Evolutionary conservation across 177 flowering plant genomes (phyloP).

Genomic region (Vitis hybrid): DNA sequence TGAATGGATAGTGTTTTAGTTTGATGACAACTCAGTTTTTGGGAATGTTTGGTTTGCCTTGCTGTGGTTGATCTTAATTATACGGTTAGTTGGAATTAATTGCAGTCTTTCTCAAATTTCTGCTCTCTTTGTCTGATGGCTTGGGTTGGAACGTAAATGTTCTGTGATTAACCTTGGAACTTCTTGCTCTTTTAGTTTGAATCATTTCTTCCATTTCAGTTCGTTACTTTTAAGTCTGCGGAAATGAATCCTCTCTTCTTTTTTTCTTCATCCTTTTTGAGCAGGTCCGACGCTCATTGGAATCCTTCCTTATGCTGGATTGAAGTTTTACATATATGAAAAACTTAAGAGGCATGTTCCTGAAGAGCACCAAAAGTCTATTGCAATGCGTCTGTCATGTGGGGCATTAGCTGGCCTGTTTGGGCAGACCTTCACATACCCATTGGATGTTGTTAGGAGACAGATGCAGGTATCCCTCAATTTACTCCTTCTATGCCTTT

Average conservation of each 20-base stretch:
- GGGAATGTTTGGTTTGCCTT: no score
- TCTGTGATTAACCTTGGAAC: no score
- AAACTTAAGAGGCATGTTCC: slow-evolving; percentile 84
- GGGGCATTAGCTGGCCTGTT: slow-evolving; percentile 98
- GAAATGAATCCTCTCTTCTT: not conserved
- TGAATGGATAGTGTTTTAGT: no score
- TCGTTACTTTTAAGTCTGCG: not conserved
- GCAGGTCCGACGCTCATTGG: slow-evolving; percentile 96
- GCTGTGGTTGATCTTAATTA: no score
- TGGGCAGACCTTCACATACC: slow-evolving; percentile 95
- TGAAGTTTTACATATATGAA: slow-evolving; percentile 93
- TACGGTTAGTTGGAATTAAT: no score
- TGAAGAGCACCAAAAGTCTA: slow-evolving; percentile 86
- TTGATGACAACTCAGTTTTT: no score
- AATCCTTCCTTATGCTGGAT: slow-evolving; percentile 95
- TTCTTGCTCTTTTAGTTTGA: no score
- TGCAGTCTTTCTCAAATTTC: no score
- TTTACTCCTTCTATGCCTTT: not conserved
- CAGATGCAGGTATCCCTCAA: slow-evolving; percentile 85
- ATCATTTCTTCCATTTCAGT: not conserved
- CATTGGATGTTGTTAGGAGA: slow-evolving; percentile 96
- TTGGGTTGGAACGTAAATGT: no score
- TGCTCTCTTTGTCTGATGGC: no score
- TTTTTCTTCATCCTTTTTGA: slow-evolving; percentile 1
- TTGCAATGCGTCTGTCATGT: slow-evolving; percentile 79